Base-by-base conservation (phyloP, 805 yeast species). In the Barnettozyma pratensis region DNA sequence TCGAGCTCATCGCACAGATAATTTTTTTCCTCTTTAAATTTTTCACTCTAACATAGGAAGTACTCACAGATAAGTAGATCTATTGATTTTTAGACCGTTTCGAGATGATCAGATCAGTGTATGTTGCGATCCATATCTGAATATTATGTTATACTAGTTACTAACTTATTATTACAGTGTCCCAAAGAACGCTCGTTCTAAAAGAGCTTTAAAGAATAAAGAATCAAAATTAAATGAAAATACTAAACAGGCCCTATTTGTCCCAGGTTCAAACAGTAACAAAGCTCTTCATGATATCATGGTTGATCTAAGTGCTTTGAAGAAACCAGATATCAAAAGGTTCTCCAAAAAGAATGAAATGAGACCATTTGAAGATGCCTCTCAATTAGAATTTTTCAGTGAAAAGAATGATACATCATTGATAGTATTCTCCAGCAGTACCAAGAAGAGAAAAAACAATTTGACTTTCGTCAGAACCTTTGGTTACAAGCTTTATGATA, bases 121-220 rank as follows among this genome's bases (percentile, higher is more conserved):
- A 47, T 27, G 50, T 47, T 31, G 19, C 19, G 19, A 19, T 19
- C 19, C 19, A 19, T 19, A 19, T 19, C 19, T 19, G 19, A 19
- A 19, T 19, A 19, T 19, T 19, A 19, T n/a, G 5, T 12, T 39
- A 25, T n/a, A 27, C 19, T 14, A 12, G 29, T 32, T 41, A 43
- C 53, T 51, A 64, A 64, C 61, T 54, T 51, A 55, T 58, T 51
- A 55, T 58, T 41, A 8, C 27, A 72, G 84, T 41, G 85, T 89
- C 58, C 98, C 99, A 36, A 91, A 90, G 72, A 94, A 85, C 63
- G 96, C 96, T 47, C 89, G 98, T 63, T 80, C 97, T 48, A 94
- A 94, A 73, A 82, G 99, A 69, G 98, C 96, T 6, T 65, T 91
- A 54, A 96, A 90, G 54, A 85, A 86, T 61, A 85, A 81, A 59